phyloP scores from a whole-genome alignment of 805 yeast genomes.

The Myxozyma melibiosi region DNA sequence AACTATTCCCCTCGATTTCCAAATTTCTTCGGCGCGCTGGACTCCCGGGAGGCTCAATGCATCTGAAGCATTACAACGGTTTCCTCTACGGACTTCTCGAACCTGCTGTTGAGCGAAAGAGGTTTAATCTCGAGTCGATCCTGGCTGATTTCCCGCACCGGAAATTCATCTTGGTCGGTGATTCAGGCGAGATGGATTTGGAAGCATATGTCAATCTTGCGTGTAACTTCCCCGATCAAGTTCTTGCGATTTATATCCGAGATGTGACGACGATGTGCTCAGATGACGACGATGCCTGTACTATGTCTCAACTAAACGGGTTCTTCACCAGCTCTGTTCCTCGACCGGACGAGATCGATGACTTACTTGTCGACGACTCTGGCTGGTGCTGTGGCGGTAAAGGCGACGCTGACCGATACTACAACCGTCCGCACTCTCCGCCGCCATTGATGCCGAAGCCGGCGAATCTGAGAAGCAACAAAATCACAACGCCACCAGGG shows the following conservation, averaged over 20 bases:
- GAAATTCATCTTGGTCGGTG: slow-evolving; percentile 85
- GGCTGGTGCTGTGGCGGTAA: slow-evolving; percentile 21
- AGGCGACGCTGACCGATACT: slow-evolving; percentile 16
- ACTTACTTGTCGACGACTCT: slow-evolving; percentile 25
- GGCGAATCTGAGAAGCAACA: slow-evolving; percentile 13
- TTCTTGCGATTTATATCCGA: slow-evolving; percentile 77
- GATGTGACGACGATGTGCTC: slow-evolving; percentile 53
- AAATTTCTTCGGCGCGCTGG: slow-evolving; percentile 58
- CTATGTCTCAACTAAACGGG: slow-evolving; percentile 28
- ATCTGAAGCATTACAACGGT: slow-evolving; percentile 84
- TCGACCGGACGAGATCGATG: slow-evolving; percentile 38
- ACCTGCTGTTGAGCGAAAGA: slow-evolving; percentile 82
- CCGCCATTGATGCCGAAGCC: slow-evolving; percentile 34
- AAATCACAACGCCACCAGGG: slow-evolving; percentile 19
- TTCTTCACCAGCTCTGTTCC: slow-evolving; percentile 38
- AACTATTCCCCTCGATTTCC: slow-evolving; percentile 63
- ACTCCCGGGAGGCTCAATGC: slow-evolving; percentile 81
- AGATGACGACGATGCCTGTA: slow-evolving; percentile 25
- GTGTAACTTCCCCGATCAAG: slow-evolving; percentile 58
- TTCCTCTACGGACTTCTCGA: slow-evolving; percentile 80
- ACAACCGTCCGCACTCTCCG: slow-evolving; percentile 32
- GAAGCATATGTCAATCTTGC: slow-evolving; percentile 86
- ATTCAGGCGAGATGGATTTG: slow-evolving; percentile 91
- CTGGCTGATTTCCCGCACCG: slow-evolving; percentile 73
- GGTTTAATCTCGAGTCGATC: slow-evolving; percentile 62